Percentiles rank a stretch among this genome's conserved stretches.
These are phyloP conservation scores for Tanacetum coccineum DNA, from an alignment of 129 eudicot genomes.

Conservation along the genomic window DNA sequence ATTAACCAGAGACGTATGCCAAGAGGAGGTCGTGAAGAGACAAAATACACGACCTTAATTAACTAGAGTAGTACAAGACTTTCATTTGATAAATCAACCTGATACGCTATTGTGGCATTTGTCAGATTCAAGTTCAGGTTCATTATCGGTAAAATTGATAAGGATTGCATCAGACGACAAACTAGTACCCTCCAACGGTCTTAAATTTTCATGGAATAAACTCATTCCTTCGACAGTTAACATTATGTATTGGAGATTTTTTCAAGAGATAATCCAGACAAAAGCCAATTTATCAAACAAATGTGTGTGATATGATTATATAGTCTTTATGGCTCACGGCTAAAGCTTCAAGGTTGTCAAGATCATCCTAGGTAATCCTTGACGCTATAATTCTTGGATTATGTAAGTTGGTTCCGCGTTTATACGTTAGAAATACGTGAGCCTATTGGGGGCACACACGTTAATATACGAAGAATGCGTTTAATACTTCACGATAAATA, in stretches of 20 bases:
- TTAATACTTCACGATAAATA: too few species aligned
- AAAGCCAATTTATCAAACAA: background rate
- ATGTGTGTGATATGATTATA: background rate
- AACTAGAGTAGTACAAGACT: background rate
- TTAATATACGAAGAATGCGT: too few species aligned
- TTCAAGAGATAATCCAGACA: background rate
- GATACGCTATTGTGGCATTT: background rate
- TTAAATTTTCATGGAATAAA: background rate
- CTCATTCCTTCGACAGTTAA: background rate
- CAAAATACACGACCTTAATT: background rate
- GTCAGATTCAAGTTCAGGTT: background rate
- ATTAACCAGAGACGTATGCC: background rate
- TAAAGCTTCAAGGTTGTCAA: too few species aligned
- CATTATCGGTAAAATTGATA: background rate
- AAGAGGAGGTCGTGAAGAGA: background rate
- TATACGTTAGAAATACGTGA: too few species aligned
- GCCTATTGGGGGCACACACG: too few species aligned
- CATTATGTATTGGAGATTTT: background rate
- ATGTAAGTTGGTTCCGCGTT: too few species aligned
- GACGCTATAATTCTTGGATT: too few species aligned
- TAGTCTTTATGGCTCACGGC: too few species aligned
- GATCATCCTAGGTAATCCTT: too few species aligned
- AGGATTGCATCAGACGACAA: background rate
- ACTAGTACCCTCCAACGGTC: background rate
- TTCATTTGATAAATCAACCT: background rate